phyloP scores from a whole-genome alignment of 2,329 filamentous ascomycete species.

The Paecilomyces sp. region DNA sequence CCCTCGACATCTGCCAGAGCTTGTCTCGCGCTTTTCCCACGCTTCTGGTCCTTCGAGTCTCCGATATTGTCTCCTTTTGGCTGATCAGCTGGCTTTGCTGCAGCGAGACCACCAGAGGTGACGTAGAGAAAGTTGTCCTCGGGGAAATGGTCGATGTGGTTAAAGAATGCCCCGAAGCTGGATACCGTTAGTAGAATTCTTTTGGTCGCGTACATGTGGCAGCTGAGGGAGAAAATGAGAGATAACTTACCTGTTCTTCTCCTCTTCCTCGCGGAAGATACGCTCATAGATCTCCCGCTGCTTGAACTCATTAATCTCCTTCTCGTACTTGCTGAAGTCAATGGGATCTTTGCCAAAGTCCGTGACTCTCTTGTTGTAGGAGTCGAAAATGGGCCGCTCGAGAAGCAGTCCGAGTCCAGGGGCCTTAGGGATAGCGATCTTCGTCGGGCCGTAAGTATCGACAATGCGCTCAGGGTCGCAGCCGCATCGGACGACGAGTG shows the following conservation, averaged over 20 bases:
- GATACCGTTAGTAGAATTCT: not conserved
- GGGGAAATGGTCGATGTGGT: constrained; percentile 69
- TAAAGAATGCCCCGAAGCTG: constrained; percentile 71
- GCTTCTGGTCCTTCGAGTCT: constrained; percentile 2
- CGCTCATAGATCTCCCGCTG: constrained; percentile 83
- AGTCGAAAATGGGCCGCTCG: constrained; percentile 85
- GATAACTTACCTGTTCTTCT: constrained; percentile 69
- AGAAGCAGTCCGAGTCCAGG: constrained; percentile 81
- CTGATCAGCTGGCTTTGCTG: constrained; percentile 38
- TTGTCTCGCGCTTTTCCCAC: constrained; percentile 18
- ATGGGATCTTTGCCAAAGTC: constrained; percentile 61
- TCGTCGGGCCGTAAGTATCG: constrained; percentile 64
- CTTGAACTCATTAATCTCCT: constrained; percentile 82
- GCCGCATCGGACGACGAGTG: constrained; percentile 76
- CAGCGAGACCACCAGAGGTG: constrained; percentile 60
- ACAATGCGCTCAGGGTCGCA: constrained; percentile 63
- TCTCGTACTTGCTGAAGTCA: constrained; percentile 70
- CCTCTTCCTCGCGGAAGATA: constrained; percentile 85
- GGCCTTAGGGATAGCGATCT: constrained; percentile 87
- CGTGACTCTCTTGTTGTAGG: constrained; percentile 69
- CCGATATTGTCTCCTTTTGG: constrained; percentile 1
- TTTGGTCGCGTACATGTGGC: not conserved
- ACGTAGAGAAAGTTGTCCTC: constrained; percentile 68
- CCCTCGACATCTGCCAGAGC: constrained; percentile 22
- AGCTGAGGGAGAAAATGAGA: not conserved